Evolutionary conservation across 495 filamentous ascomycete species (phyloP), one percentile per base, ranked within the genome.

Genomic region (Trichoderma orchidacearum): DNA sequence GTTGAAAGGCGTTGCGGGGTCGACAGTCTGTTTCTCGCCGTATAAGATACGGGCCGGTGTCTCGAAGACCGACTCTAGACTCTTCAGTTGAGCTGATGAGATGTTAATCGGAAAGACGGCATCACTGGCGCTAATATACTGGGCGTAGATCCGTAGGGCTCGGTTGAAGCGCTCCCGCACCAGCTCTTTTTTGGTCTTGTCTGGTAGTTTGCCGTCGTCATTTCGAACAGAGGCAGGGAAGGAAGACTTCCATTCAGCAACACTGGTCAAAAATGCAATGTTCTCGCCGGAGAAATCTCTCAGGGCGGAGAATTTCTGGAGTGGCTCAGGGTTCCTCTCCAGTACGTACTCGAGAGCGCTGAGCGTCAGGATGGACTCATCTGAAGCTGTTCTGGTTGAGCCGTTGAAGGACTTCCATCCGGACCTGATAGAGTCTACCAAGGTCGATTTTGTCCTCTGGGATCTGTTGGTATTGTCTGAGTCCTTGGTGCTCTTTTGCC

Each of bases 251-350:
- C 81, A 86, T 27, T 77, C 71, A 12, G 75, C 66, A 18, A 84
- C 72, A 56, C 71, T 67, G 28, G 74, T 81, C 2, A 85, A 72
- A 70, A 86, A 86, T 57, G 79, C 74, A 51, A 86, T 80, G 66
- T 85, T 86, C 64, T 85, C 83, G 30, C 80, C 82, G n/a, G 81
- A 84, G 63, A 85, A 84, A 54, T 85, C 83, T 55, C 75, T 69
- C 8, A 75, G 70, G 8, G 83, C 80, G 5, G 82, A 79, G 68
- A 84, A 86, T 34, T 76, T 60, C 31, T 80, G 78, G 0, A 86
- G 72, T 2, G 75, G 74, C 6, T 69, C 66, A 5, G 79, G 74
- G 65, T 82, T 79, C 57, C 70, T 73, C 34, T 70, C 64, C 0
- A 86, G 72, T 53, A 78, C 76, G 57, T 80, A 70, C 55, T 85